Evolutionary conservation across 345 rosid species (phyloP).

Genomic region (Durio zibethinus): DNA sequence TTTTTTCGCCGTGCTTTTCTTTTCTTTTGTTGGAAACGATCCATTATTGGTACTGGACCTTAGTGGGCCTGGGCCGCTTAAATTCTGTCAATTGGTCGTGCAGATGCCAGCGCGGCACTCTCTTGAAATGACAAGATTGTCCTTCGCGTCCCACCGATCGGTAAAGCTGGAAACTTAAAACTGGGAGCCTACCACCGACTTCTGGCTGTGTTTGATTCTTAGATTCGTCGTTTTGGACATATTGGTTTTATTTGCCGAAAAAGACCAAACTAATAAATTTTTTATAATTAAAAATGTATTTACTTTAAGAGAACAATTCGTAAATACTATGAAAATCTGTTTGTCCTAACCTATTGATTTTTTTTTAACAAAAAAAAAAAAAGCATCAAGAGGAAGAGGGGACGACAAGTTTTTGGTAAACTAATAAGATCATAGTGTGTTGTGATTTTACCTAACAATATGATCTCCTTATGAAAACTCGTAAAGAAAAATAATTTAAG

Average conservation of each 20-base stretch:
- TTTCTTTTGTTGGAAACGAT: not conserved
- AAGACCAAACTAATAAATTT: not conserved
- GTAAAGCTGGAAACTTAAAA: not conserved
- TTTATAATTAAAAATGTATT: too few species aligned
- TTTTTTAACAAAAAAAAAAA: too few species aligned
- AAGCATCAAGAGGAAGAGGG: too few species aligned
- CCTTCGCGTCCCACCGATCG: not conserved
- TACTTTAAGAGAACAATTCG: not conserved
- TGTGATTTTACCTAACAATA: not conserved
- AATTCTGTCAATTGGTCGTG: not conserved
- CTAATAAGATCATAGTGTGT: too few species aligned
- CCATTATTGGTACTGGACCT: not conserved
- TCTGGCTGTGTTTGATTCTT: not conserved
- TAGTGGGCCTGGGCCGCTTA: slow-evolving; percentile 12
- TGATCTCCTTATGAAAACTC: not conserved
- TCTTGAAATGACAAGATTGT: not conserved
- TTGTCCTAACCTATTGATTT: too few species aligned
- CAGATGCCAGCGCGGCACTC: not conserved
- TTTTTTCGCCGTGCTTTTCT: too few species aligned
- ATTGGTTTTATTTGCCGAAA: not conserved
- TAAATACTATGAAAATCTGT: too few species aligned
- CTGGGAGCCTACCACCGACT: not conserved
- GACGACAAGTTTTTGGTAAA: too few species aligned
- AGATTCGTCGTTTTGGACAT: not conserved
- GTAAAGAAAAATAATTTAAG: not conserved